Percentiles rank a stretch among this genome's conserved stretches.
These are phyloP conservation scores for Plenodomus biglobosus DNA, from an alignment of 2,329 filamentous ascomycete species.

Conservation along the genomic window DNA sequence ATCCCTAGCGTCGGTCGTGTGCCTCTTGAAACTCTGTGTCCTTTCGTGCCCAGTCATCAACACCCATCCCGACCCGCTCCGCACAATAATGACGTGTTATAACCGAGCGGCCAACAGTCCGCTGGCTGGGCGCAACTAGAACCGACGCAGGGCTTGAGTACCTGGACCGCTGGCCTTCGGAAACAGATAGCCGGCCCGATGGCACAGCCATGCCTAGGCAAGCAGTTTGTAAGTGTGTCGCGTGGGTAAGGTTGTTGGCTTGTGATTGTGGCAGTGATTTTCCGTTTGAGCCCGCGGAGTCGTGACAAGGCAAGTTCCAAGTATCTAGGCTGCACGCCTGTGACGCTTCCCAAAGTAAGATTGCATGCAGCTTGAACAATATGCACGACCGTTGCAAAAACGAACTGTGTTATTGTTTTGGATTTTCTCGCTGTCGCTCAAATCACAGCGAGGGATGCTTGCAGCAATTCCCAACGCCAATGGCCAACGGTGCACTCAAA, in stretches of 20 bases:
- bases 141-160: background rate
- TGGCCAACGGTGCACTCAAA: background rate
- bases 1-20: conserved; percentile 10
- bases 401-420: no score
- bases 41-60: background rate
- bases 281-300: background rate
- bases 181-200: background rate
- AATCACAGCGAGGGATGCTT: background rate
- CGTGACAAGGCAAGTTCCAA: background rate
- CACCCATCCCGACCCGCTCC: background rate
- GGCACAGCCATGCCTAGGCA: background rate
- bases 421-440: background rate
- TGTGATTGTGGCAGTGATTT: background rate
- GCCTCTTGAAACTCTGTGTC: background rate
- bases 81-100: background rate
- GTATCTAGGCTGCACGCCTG: no score
- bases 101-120: background rate
- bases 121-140: background rate
- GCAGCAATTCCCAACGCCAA: background rate
- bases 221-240: background rate
- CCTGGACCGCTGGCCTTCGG: background rate
- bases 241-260: background rate
- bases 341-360: no score
- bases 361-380: no score
- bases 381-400: no score